Conservation (phyloP, 2,329 filamentous ascomycete genomes). For the Alternaria panax region DNA sequence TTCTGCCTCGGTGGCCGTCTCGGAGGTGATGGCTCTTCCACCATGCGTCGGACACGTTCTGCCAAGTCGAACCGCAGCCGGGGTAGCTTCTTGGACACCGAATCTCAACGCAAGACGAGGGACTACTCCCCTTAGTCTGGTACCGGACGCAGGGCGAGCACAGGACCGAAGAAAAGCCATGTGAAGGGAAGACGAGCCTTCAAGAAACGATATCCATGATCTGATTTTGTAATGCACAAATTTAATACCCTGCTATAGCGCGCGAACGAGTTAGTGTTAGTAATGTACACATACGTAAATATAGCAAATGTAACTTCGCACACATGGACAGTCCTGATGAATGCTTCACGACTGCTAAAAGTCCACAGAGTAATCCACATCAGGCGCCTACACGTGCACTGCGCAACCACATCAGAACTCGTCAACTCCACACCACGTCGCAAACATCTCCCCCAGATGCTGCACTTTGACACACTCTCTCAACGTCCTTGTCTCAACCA, state of each 20-base stretch:
- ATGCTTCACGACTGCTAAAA: background rate
- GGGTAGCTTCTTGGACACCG: constrained; percentile 63
- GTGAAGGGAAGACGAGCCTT: background rate
- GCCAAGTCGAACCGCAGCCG: constrained; percentile 52
- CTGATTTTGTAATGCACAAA: constrained; percentile 19
- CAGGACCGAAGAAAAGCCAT: background rate
- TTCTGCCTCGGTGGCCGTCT: constrained; percentile 69
- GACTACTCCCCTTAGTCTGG: constrained; percentile 14
- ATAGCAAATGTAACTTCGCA: background rate
- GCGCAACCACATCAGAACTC: background rate
- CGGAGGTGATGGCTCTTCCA: constrained; percentile 52
- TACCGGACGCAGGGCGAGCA: background rate
- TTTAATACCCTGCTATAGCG: background rate
- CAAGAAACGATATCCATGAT: constrained; percentile 31
- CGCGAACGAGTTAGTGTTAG: background rate
- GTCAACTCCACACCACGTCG: constrained; percentile 14
- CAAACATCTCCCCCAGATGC: constrained; percentile 18
- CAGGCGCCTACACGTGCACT: background rate
- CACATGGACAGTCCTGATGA: no score
- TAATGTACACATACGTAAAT: background rate
- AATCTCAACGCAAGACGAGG: constrained; percentile 54
- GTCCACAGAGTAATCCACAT: background rate
- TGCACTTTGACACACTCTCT: background rate
- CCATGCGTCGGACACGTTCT: constrained; percentile 57
- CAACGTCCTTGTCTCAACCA: constrained; percentile 7